These are phyloP conservation scores for Tilletia indica DNA, from an alignment of 1,284 basidiomycete species.

Conservation along the genomic window DNA sequence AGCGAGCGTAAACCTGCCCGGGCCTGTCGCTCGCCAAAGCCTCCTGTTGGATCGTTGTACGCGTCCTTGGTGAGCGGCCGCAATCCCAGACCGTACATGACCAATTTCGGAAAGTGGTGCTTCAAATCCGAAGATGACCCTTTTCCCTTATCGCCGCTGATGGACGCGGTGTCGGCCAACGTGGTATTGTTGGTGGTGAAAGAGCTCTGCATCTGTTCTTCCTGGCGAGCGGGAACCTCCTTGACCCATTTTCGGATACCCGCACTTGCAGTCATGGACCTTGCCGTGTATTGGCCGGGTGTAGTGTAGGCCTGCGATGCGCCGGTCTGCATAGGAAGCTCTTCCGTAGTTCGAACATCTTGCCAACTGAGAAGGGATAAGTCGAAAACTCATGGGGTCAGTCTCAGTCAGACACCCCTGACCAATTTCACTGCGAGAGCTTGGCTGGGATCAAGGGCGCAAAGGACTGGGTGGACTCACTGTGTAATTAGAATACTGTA, in stretches of 20 bases:
- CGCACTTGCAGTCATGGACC: conserved; percentile 1
- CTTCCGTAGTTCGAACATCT: not conserved
- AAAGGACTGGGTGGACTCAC: conserved; percentile 5
- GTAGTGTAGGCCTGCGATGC: not conserved
- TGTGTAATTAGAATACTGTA: not conserved
- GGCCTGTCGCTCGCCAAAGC: not conserved
- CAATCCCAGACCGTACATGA: not conserved
- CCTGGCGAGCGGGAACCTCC: not conserved
- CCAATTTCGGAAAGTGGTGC: conserved; percentile 2
- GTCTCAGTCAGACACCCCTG: too few species aligned
- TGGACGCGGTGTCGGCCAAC: too few species aligned
- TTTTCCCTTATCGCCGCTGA: too few species aligned
- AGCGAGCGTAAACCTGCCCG: conserved; percentile 2
- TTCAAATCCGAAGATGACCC: not conserved
- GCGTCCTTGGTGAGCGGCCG: conserved; percentile 4
- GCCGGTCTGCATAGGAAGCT: conserved; percentile 1
- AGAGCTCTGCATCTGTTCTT: not conserved
- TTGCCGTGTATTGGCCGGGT: not conserved
- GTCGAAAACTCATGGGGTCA: too few species aligned
- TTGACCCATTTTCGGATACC: not conserved
- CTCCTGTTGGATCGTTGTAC: conserved; percentile 5
- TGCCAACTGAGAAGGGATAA: not conserved
- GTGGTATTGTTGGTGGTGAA: not conserved
- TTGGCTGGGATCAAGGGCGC: too few species aligned
- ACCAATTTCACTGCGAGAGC: too few species aligned